Evolutionary conservation across 2,329 filamentous ascomycete species (phyloP).

Genomic region (Podosphaera xanthii): DNA sequence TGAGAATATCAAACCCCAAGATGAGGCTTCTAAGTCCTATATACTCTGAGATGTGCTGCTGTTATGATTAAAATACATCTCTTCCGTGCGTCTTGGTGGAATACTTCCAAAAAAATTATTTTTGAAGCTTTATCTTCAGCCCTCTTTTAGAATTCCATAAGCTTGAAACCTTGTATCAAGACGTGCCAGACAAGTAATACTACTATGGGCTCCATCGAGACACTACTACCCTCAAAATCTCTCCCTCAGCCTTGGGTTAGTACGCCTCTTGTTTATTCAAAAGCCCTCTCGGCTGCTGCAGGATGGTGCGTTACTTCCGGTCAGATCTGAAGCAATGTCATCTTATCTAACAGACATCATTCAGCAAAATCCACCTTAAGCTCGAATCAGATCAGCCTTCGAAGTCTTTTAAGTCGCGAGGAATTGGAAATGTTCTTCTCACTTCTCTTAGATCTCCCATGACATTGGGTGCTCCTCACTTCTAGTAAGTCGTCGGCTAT

Average conservation of each 20-base stretch:
- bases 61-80: not conserved
- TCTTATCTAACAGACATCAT: not conserved
- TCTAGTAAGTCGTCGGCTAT: slow-evolving; percentile 16
- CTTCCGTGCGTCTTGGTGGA: not conserved
- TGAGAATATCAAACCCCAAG: too few species aligned
- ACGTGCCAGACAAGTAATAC: not conserved
- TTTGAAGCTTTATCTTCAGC: not conserved
- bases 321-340: not conserved
- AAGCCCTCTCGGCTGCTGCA: slow-evolving; percentile 11
- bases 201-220: slow-evolving; percentile 6
- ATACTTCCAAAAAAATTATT: not conserved
- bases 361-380: slow-evolving; percentile 50
- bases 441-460: not conserved
- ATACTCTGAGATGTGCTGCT: too few species aligned
- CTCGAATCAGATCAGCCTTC: slow-evolving; percentile 69
- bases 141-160: not conserved
- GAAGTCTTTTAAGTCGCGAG: slow-evolving; percentile 68
- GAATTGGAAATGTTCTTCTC: slow-evolving; percentile 47
- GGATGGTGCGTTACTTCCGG: slow-evolving; percentile 10
- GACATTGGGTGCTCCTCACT: slow-evolving; percentile 28
- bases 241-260: slow-evolving; percentile 10
- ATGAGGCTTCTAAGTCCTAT: too few species aligned
- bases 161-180: not conserved
- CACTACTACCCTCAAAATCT: not conserved
- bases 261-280: slow-evolving; percentile 11